phyloP scores from a whole-genome alignment of 768 basidiomycete genomes.

The Boletus sp. region DNA sequence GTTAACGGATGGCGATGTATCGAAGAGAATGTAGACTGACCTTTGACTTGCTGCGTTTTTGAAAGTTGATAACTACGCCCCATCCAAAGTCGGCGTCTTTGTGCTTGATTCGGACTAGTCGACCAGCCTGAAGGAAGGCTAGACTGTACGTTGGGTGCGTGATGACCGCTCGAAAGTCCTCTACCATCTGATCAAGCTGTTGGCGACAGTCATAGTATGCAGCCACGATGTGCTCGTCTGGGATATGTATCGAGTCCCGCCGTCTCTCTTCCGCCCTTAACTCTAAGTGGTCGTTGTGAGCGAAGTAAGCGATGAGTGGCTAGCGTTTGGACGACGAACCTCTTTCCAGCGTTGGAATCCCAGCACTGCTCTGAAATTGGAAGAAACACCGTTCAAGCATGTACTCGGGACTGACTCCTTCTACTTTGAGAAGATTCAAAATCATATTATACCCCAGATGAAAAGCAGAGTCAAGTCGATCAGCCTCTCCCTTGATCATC shows the following conservation, averaged over 20 bases:
- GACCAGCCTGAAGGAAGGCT: constrained; percentile 89
- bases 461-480: constrained; percentile 96
- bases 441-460: constrained; percentile 99
- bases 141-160: constrained; percentile 95
- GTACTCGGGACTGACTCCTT: constrained; percentile 96
- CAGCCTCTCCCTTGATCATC: constrained; percentile 99
- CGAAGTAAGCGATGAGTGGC: no score
- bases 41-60: constrained; percentile 84
- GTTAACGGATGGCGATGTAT: neutral
- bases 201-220: constrained; percentile 94
- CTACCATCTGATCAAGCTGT: constrained; percentile 85
- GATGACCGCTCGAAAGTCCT: constrained; percentile 88
- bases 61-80: constrained; percentile 92
- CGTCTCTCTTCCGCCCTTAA: constrained; percentile 68
- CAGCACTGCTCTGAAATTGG: constrained; percentile 94
- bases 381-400: constrained; percentile 98
- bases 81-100: constrained; percentile 91
- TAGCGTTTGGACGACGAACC: constrained; percentile 47
- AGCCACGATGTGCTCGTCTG: constrained; percentile 77
- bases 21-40: constrained; percentile 34
- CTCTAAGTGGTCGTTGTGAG: constrained; percentile 47
- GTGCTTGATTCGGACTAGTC: constrained; percentile 89
- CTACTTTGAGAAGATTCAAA: constrained; percentile 96
- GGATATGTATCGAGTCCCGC: constrained; percentile 64
- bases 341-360: constrained; percentile 81